phyloP scores from a whole-genome alignment of 1,284 basidiomycete species.

The Nidula niveotomentosa region DNA sequence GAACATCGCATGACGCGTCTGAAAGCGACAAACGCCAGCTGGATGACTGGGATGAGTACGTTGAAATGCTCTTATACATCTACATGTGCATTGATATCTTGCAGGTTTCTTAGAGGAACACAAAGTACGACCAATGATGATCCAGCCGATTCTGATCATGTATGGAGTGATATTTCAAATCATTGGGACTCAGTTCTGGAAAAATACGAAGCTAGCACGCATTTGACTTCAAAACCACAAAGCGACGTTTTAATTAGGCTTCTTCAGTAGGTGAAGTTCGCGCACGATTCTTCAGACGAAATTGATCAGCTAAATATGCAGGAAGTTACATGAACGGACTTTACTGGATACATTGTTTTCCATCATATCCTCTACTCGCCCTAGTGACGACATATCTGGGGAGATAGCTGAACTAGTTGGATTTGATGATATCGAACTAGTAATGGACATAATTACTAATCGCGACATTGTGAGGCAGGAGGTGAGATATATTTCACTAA shows the following conservation, averaged over 20 bases:
- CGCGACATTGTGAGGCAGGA: slow-evolving; percentile 40
- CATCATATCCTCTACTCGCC: slow-evolving; percentile 31
- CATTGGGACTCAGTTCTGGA: no score
- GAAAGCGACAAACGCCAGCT: slow-evolving; percentile 15
- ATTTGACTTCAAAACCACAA: no score
- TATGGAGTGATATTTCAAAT: no score
- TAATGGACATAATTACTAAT: slow-evolving; percentile 53
- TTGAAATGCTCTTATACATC: not conserved
- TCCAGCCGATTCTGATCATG: no score
- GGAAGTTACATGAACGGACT: slow-evolving; percentile 20
- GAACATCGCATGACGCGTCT: slow-evolving; percentile 16
- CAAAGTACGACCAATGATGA: no score
- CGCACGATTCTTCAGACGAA: no score
- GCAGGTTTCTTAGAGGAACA: no score
- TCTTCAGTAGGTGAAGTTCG: no score
- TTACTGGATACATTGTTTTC: slow-evolving; percentile 26
- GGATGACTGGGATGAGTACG: slow-evolving; percentile 25
- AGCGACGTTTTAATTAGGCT: no score
- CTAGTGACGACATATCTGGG: slow-evolving; percentile 73
- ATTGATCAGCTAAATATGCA: slow-evolving; percentile 4
- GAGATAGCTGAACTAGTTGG: slow-evolving; percentile 86
- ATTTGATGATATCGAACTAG: slow-evolving; percentile 80
- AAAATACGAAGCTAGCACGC: no score
- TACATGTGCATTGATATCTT: not conserved
- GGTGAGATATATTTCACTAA: slow-evolving; percentile 28